Evolutionary conservation across 1,139 yeast genomes (phyloP), one percentile per base, ranked within the genome.

Genomic region (Magnusiomyces starmeri): DNA sequence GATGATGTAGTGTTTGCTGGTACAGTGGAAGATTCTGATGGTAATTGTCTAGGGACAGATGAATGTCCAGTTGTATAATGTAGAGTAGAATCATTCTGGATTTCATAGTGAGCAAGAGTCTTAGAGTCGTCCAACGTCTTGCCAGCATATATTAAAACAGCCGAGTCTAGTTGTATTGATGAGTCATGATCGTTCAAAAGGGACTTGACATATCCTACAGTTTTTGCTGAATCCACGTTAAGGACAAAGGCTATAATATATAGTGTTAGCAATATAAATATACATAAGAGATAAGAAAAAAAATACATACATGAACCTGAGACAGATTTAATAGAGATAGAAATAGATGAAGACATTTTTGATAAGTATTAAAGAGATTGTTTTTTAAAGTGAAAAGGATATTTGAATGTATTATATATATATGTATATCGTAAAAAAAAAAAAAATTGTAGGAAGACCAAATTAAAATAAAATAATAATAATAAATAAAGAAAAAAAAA

Each of bases 101-200:
- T 83, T 78, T 81, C 79, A 81, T 82, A 83, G 74, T 84, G 90
- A 59, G 84, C 79, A 65, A 83, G 74, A 60, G 89, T 82, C 78
- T 87, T 81, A 64, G 85, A 83, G 68, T 83, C 89, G 70, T 82
- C 87, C 68, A 83, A 75, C 69, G 82, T 86, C 73, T 82, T 81
- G 75, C 89, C 88, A 41, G 65, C 69, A 48, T 52, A 60, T 20
- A 60, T 54, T 34, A 67, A 55, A 27, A 46, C 47, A 8, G 51
- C 47, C 29, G 52, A 46, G 16, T 51, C 45, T 3, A 48, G 45
- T 20, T 48, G 51, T 21, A 51, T 51, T 43, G 51, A 32, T 2
- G 54, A 29, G 42, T 51, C 54, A 7, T 52, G 48, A 37, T 49
- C 51, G 4, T 26, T 43, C 21, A 52, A 49, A 40, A 52, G 42